Base-by-base conservation (phyloP, 768 basidiomycete species). In the Suillus tomentosus region DNA sequence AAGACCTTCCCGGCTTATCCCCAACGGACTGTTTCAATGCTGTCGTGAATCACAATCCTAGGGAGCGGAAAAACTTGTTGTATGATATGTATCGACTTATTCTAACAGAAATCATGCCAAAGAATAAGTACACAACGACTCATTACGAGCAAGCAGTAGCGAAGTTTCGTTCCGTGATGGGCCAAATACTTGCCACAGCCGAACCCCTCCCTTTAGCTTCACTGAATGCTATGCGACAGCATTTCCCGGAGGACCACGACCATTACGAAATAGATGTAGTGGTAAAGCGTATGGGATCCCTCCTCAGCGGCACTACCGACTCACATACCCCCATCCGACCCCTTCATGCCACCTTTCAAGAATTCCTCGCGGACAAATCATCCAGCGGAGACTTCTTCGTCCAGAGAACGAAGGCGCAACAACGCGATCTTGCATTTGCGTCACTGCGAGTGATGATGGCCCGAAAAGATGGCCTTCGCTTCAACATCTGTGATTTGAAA, bases 271-370 rank as follows among this genome's bases (percentile, higher is more conserved):
- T 24, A 4, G 53, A 27, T 10, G 22, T 31, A 48, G 22, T 55
- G 2, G 7, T 67, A n/a, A 6, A 22, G 8, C 48, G 2, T 6
- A 37, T 65, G 43, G 63, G 62, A 22, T 24, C 64, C 39, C 27
- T 65, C 36, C 19, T 71, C 22, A 62, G 54, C 17, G 62, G 65
- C 22, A 48, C 22, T 3, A 24, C 22, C 6, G 24, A 39, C 8
- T 24, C 22, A 14, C 17, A 3, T 37, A 50, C 9, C 22, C 64
- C 66, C 3, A 55, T 72, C 48, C 61, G 48, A 17, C 64, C 68
- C 15, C 60, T 73, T 17, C 74, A 76, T 58, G 57, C 72, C 5
- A 74, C 74, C 1, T 73, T 76, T 61, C 60, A 55, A 13, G 75
- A 76, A 36, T 76, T 70, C 56, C 64, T 74, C 13, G 62, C 43